phyloP scores from a whole-genome alignment of 164 flowering plant genomes.

The Kingdonia uniflora region DNA sequence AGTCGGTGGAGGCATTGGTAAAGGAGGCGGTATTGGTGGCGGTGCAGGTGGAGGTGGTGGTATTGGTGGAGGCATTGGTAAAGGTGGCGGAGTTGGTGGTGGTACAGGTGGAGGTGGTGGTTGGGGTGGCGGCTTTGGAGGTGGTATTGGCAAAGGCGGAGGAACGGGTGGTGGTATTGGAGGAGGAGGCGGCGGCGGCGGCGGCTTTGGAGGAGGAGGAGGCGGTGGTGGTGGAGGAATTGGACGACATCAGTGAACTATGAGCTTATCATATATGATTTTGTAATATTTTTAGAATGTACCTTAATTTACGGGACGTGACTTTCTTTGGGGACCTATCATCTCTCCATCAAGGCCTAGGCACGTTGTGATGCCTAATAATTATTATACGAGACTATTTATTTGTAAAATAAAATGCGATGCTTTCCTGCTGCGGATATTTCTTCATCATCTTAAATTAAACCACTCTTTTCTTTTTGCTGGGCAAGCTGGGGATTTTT shows the following conservation, averaged over 20 bases:
- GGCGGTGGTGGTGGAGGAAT: slow-evolving; percentile 9
- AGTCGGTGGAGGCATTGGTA: neutral
- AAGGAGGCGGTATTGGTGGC: neutral
- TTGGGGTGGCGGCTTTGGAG: slow-evolving; percentile 12
- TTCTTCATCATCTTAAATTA: too few relatives aligned
- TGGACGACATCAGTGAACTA: neutral
- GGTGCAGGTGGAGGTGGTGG: neutral
- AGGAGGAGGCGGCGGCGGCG: slow-evolving; percentile 2
- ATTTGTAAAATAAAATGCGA: too few relatives aligned
- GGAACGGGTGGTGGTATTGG: slow-evolving; percentile 11
- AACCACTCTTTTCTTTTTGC: too few relatives aligned
- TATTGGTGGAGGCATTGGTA: neutral
- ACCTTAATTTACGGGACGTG: too few relatives aligned
- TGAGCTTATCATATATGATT: too few relatives aligned
- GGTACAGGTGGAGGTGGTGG: neutral
- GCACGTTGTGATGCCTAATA: too few relatives aligned
- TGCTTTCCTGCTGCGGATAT: too few relatives aligned
- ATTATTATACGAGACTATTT: too few relatives aligned
- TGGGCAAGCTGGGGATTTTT: too few relatives aligned
- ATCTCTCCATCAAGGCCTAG: too few relatives aligned
- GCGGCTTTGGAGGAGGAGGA: neutral
- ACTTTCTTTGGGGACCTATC: too few relatives aligned
- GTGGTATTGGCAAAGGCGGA: neutral
- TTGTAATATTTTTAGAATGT: too few relatives aligned
- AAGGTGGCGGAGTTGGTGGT: neutral